Conservation (phyloP, 2,329 filamentous ascomycete genomes). For the Metarhizium anisopliae region DNA sequence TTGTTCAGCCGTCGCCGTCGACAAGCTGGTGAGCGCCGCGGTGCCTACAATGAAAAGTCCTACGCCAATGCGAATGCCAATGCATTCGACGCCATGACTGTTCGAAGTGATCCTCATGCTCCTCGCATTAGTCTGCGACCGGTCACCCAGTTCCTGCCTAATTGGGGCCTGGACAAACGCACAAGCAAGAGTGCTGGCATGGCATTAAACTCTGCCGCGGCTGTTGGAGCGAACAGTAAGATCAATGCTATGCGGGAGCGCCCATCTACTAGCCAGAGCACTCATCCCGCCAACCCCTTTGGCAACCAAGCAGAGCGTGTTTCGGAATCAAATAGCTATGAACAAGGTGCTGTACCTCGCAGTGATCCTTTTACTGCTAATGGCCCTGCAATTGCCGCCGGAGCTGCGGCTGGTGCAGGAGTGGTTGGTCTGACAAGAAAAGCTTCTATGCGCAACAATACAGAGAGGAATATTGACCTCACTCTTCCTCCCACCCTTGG, state of each 20-base stretch:
- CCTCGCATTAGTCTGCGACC: conserved; percentile 81
- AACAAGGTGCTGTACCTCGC: conserved; percentile 10
- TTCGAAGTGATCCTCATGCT: conserved; percentile 38
- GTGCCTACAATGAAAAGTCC: conserved; percentile 57
- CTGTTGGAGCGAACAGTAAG: conserved; percentile 8
- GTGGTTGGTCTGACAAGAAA: conserved; percentile 38
- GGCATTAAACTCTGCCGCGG: conserved; percentile 22
- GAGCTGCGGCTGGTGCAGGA: conserved; percentile 28
- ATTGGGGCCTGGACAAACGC: conserved; percentile 40
- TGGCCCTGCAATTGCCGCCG: conserved; percentile 29
- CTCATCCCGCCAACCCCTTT: conserved; percentile 62
- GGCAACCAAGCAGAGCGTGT: conserved; percentile 48
- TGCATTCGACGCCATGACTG: conserved; percentile 7
- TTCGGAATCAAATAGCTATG: conserved; percentile 31
- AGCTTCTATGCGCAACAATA: conserved; percentile 46
- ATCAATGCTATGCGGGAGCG: conserved; percentile 38
- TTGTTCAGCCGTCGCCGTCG: conserved; percentile 63
- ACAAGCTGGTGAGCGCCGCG: conserved; percentile 41
- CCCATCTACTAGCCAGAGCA: conserved; percentile 33
- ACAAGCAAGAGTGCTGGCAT: conserved; percentile 39
- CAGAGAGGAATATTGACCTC: conserved; percentile 43
- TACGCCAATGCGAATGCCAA: conserved; percentile 22
- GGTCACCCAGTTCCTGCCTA: conserved; percentile 73
- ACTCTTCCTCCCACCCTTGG: conserved; percentile 32
- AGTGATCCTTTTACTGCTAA: conserved; percentile 25